Base-by-base conservation (phyloP, 345 rosid genomes). In the Mangifera indica region DNA sequence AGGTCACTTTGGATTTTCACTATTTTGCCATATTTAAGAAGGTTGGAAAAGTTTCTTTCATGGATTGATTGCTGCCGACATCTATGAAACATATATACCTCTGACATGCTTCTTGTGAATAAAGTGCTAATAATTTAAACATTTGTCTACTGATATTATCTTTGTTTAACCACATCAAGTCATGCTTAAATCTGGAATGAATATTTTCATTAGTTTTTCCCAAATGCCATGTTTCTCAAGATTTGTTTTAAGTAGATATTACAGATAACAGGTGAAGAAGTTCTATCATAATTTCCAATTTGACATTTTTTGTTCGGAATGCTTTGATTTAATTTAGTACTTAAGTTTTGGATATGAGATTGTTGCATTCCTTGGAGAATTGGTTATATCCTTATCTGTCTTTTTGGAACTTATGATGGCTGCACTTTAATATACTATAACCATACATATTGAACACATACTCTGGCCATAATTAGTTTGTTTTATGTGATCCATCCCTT, bases 111-210 rank as follows among this genome's bases (percentile, higher is more conserved):
- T 26, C 7, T 49, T 49, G 53, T 49, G 53, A 49, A 49, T 48
- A 48, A 46, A 59, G 7, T 26, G 20, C 42, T 17, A 26, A 53
- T 34, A 10, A 1, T 54, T 26, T 53, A 53, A 53, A 37, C 45
- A 21, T 53, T 67, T 34, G n/a, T 60, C 60, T 10, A 25, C 70
- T 66, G 26, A 46, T 66, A 17, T 51, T 26, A 66, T 29, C 60
- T 66, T n/a, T 49, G n/a, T 67, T 21, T 22, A n/a, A n/a, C 18
- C 20, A 9, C 5, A 2, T 32, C 46, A 44, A 26, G 49, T 70
- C 24, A 51, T 34, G 24, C 60, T 15, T 21, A 49, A 59, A 63
- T n/a, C 18, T 21, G 67, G 53, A 9, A 3, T 62, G 49, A 22
- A 22, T 62, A 37, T n/a, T 40, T 62, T 14, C 46, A n/a, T 20